phyloP scores from a whole-genome alignment of 2,329 filamentous ascomycete species.

The Juglanconis juglandina region DNA sequence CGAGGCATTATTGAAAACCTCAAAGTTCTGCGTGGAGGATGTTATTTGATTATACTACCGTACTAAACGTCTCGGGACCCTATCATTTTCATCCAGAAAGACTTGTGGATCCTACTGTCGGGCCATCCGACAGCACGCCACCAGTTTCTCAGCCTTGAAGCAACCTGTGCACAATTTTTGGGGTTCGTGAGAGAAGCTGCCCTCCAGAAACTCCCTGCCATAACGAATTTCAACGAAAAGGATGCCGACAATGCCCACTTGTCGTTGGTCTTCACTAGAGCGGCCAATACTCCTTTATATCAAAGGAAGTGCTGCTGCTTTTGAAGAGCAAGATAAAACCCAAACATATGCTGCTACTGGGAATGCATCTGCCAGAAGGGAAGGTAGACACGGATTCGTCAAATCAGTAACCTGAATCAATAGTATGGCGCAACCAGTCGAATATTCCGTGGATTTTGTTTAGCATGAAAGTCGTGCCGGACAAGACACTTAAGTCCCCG shows the following conservation, averaged over 20 bases:
- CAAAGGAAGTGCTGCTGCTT: neutral
- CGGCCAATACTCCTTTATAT: neutral
- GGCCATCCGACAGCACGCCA: neutral
- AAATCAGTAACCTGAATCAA: neutral
- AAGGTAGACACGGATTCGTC: neutral
- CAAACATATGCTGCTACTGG: neutral
- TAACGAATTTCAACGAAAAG: no score
- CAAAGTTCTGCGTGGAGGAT: neutral
- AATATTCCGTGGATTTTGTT: neutral
- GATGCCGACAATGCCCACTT: no score
- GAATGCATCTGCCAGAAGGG: neutral
- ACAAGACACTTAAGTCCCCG: neutral
- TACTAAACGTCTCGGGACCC: neutral
- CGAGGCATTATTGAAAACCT: neutral
- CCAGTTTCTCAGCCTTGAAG: neutral
- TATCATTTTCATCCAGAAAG: neutral
- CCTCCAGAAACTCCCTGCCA: neutral
- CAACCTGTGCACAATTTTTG: neutral
- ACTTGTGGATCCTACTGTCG: neutral
- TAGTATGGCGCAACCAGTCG: neutral
- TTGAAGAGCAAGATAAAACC: neutral
- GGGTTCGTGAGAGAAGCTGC: neutral
- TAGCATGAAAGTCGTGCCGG: neutral
- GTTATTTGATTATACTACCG: neutral
- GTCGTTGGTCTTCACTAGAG: neutral